phyloP scores from a whole-genome alignment of 1,284 basidiomycete species.

The Tetrapyrgos nigripes region DNA sequence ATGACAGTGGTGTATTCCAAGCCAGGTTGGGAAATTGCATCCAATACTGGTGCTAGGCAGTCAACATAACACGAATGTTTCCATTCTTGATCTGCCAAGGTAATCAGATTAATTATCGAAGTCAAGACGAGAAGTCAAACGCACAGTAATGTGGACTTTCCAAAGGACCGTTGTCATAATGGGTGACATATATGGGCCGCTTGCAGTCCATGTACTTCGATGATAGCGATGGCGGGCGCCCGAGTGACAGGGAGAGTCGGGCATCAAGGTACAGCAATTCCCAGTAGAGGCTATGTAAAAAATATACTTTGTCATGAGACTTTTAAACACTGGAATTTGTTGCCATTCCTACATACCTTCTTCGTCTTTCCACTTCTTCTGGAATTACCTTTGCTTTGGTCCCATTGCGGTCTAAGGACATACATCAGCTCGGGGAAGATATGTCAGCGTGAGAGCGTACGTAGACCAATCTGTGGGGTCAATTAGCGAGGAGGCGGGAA shows the following conservation, averaged over 20 bases:
- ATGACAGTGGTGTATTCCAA: slow-evolving; percentile 59
- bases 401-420: slow-evolving; percentile 43
- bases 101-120: slow-evolving; percentile 9
- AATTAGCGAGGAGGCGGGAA: slow-evolving; percentile 14
- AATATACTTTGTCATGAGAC: background rate
- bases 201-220: slow-evolving; percentile 49
- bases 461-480: slow-evolving; percentile 58
- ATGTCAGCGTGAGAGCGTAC: slow-evolving; percentile 42
- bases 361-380: slow-evolving; percentile 51
- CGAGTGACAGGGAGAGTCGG: slow-evolving; percentile 50
- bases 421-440: slow-evolving; percentile 12
- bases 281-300: slow-evolving; percentile 42
- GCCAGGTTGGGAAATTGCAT: slow-evolving; percentile 58
- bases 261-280: slow-evolving; percentile 53
- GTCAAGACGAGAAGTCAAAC: slow-evolving; percentile 12
- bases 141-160: slow-evolving; percentile 47
- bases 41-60: slow-evolving; percentile 62
- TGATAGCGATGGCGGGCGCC: slow-evolving; percentile 50
- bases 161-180: slow-evolving; percentile 37
- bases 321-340: background rate
- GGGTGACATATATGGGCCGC: slow-evolving; percentile 46
- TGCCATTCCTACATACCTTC: slow-evolving; percentile 26
- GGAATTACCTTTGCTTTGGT: slow-evolving; percentile 50
- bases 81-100: slow-evolving; percentile 60
- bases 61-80: slow-evolving; percentile 63